Evolutionary conservation across 2,329 filamentous ascomycete species (phyloP).

Genomic region (Ophiostoma novo-ulmi): DNA sequence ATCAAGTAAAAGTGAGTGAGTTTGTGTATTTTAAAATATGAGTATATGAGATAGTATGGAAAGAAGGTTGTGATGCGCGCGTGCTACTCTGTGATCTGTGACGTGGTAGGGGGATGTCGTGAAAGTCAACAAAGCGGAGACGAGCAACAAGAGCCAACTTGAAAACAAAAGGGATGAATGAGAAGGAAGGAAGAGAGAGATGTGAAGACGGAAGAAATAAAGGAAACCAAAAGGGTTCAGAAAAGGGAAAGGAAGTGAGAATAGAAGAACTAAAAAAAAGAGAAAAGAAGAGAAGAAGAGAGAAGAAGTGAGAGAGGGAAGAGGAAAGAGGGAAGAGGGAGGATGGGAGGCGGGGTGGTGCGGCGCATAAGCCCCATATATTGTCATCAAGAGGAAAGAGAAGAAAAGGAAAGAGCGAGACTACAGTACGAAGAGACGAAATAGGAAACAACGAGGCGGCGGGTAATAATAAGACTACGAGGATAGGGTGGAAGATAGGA

Average conservation of each 20-base stretch:
- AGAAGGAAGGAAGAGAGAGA: background rate
- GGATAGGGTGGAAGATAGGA: background rate
- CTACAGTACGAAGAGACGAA: background rate
- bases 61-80: background rate
- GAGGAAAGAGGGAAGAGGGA: background rate
- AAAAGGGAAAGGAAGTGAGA: background rate
- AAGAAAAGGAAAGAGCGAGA: background rate
- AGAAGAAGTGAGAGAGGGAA: background rate
- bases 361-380: constrained; percentile 7
- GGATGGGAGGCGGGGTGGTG: constrained; percentile 8
- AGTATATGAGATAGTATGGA: background rate
- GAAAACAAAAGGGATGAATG: background rate
- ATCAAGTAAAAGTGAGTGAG: background rate
- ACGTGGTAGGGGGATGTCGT: constrained; percentile 3
- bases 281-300: background rate
- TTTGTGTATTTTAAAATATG: background rate
- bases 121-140: constrained; percentile 12
- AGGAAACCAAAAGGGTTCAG: background rate
- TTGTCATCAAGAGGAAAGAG: constrained; percentile 9
- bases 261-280: background rate
- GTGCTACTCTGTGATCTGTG: constrained; percentile 12
- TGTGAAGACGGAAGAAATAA: background rate
- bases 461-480: background rate
- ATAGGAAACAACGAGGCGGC: background rate
- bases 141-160: background rate